Evolutionary conservation across 2,329 filamentous ascomycete genomes (phyloP), one percentile per base, ranked within the genome.

Genomic region (Fusarium equiseti): DNA sequence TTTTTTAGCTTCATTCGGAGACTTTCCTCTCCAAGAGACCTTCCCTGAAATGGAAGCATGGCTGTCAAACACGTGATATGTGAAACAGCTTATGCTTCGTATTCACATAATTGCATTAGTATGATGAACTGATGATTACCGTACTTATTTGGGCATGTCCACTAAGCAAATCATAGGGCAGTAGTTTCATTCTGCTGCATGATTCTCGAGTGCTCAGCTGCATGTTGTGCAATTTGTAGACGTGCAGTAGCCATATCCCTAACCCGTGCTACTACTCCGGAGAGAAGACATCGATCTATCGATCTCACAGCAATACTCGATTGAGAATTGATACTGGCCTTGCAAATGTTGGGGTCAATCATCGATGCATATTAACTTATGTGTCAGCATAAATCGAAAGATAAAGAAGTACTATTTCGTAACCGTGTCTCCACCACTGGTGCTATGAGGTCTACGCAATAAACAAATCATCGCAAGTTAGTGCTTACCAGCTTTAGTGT

Each of bases 1-100:
- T 63, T 64, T 63, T 56, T 64, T 64, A 44, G 43, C 42, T 42
- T 24, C 12, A 2, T 18, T 40, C 42, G n/a, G 29, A 42, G 43
- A 49, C 42, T 62, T 54, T 42, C n/a, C 10, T 20, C 16, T 12
- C 8, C 3, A 26, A 31, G 11, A 11, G 22, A 3, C 7, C 15
- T 26, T 16, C n/a, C 35, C n/a, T 2, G 13, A 48, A 29, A 24
- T 32, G 42, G 60, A 26, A 42, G 12, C 35, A 7, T 2, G 6
- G 2, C 18, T 15, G 8, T 6, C 13, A 12, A 46, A 13, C n/a
- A 38, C 24, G 24, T 40, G 24, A 49, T 7, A 43, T 44, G 24
- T 49, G 35, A 64, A 63, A 64, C 43, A 22, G n/a, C 11, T 16
- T 10, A 22, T 5, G 12, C 46, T 40, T 64, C 49, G 58, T 63